Evolutionary conservation across 495 filamentous ascomycete species (phyloP), one percentile per base, ranked within the genome.

Genomic region (Rhypophila decipiens): DNA sequence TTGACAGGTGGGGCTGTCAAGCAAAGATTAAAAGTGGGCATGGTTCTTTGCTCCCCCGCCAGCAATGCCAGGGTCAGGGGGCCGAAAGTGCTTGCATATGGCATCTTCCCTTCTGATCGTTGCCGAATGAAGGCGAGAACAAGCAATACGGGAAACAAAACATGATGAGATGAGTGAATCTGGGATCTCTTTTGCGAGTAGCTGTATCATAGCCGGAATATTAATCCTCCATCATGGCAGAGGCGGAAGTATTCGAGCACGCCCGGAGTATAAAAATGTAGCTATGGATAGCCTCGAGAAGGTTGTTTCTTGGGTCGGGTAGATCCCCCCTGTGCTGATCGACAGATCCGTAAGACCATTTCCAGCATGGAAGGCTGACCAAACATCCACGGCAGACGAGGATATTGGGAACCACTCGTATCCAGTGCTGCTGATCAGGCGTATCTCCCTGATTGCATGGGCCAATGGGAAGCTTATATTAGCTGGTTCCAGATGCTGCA

Each of bases 241-340:
- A 31, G 27, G 27, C 27, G 13, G 7, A 27, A 20, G 31, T 10
- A 29, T 33, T n/a, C 18, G 18, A 15, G 4, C 19, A 33, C 35
- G 7, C 5, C 9, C 3, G 18, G 34, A 33, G 24, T 7, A 19
- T 1, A 13, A 19, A 44, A 17, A 9, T 2, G 13, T 8, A 45
- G 33, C 1, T 13, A 15, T n/a, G 13, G 9, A 22, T 24, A n/a
- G 29, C 13, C 29, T 42, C 24, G 20, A 24, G 29, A 22, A 42
- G 18, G 38, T 29, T n/a, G 41, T 21, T 42, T 24, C 13, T 39
- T 24, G 45, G 41, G 41, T 22, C 42, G 42, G 45, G 47, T 44
- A 48, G 52, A 54, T 58, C 55, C 42, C 51, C 39, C 49, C 46
- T 54, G 52, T 40, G 53, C 45, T 43, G 59, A 61, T 62, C 59